Conservation (phyloP, 140 eudicot species). For the Anethum foeniculum region DNA sequence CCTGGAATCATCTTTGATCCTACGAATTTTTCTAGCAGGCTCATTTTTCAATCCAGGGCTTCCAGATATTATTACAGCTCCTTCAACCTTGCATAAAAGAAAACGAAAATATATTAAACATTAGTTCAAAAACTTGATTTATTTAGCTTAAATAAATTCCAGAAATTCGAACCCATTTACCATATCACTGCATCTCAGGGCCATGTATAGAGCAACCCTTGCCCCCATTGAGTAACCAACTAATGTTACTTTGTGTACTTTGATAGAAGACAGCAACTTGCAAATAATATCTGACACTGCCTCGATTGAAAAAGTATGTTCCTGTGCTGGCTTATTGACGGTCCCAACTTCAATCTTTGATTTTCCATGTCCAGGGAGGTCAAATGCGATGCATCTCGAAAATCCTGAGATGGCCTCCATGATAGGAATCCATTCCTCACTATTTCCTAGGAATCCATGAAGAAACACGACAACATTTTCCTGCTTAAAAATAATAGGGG, state of each 20-base stretch:
- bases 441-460: constrained; percentile 92
- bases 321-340: constrained; percentile 10
- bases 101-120: background rate
- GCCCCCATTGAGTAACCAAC: constrained; percentile 99
- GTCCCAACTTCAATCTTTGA: constrained; percentile 37
- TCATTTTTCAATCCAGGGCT: constrained; percentile 80
- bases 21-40: constrained; percentile 45
- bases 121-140: background rate
- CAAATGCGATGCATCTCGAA: constrained; percentile 74
- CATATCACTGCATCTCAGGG: constrained; percentile 55
- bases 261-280: constrained; percentile 41
- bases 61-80: constrained; percentile 75
- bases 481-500: constrained; percentile 34
- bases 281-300: constrained; percentile 37
- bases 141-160: background rate
- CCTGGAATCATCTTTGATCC: constrained; percentile 63
- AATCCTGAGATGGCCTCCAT: constrained; percentile 79
- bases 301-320: constrained; percentile 42
- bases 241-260: constrained; percentile 46
- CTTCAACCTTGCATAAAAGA: constrained; percentile 39
- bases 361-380: constrained; percentile 93
- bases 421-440: constrained; percentile 77
- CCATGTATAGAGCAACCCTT: constrained; percentile 63
- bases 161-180: constrained; percentile 23
- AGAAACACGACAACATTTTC: constrained; percentile 54